These are phyloP conservation scores for Stylonectria norvegica DNA, from an alignment of 2,329 filamentous ascomycete species.

Conservation along the genomic window DNA sequence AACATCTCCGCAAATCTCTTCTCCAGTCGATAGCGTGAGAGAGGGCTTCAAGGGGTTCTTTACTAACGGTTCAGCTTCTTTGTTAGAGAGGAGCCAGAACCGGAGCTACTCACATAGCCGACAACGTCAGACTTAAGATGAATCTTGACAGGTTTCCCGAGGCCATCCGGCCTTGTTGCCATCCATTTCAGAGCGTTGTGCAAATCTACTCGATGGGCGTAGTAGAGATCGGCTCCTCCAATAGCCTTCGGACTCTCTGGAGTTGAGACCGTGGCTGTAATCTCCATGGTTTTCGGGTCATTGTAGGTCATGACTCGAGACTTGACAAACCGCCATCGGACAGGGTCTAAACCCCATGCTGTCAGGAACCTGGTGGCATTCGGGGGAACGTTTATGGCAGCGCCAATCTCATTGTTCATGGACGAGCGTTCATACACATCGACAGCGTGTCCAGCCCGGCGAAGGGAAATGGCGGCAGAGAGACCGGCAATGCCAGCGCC, in stretches of 20 bases:
- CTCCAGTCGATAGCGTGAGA: constrained; percentile 29
- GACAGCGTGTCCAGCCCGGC: constrained; percentile 33
- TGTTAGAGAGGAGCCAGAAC: too few relatives aligned
- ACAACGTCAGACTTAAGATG: constrained; percentile 24
- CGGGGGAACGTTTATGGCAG: constrained; percentile 37
- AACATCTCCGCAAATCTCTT: constrained; percentile 32
- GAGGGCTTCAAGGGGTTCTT: constrained; percentile 27
- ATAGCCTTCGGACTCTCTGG: constrained; percentile 15
- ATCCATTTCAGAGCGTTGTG: constrained; percentile 35
- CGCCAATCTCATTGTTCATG: constrained; percentile 36
- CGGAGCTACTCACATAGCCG: constrained; percentile 24
- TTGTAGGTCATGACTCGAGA: constrained; percentile 18
- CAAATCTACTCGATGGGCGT: constrained; percentile 40
- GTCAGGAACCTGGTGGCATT: constrained; percentile 36
- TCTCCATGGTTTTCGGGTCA: constrained; percentile 27
- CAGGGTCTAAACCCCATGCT: constrained; percentile 35
- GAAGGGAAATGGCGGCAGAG: constrained; percentile 31
- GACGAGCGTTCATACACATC: constrained; percentile 37
- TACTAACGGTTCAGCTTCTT: background rate
- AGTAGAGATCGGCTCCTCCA: constrained; percentile 33
- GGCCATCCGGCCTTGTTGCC: constrained; percentile 28
- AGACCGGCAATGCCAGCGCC: constrained; percentile 40
- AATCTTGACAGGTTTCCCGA: constrained; percentile 24
- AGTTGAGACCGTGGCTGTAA: constrained; percentile 3
- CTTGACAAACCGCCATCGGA: constrained; percentile 25